phyloP scores from a whole-genome alignment of 352 stramenopile species.

The Globisporangium takayamanum region DNA sequence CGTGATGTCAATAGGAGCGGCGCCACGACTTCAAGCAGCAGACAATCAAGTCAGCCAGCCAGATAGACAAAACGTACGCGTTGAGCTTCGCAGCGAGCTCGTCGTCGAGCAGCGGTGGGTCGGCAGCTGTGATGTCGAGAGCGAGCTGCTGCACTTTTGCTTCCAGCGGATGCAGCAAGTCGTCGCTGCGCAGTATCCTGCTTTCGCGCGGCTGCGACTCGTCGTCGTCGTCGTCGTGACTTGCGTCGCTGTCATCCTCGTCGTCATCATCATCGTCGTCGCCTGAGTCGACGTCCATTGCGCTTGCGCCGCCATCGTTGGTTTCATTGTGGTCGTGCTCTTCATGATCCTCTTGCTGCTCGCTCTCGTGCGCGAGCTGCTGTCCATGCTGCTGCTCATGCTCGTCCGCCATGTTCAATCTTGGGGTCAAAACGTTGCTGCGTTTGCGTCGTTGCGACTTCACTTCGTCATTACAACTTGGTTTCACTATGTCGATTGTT shows the following conservation, averaged over 20 bases:
- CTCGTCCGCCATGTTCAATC: not conserved
- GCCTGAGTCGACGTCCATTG: not conserved
- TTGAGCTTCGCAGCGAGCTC: conserved; percentile 69
- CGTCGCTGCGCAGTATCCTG: conserved; percentile 25
- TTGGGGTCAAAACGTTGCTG: not conserved
- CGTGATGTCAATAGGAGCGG: not conserved
- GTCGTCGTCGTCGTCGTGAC: conserved; percentile 4
- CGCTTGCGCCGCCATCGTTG: not conserved
- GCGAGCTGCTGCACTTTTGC: conserved; percentile 52
- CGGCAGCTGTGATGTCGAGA: conserved; percentile 49
- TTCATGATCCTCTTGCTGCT: not conserved
- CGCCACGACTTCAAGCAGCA: conserved; percentile 4
- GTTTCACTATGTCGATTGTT: not conserved
- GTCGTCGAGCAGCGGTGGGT: conserved; percentile 43
- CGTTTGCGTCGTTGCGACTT: not conserved
- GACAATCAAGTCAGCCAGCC: not conserved
- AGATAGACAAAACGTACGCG: conserved; percentile 32
- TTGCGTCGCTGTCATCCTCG: conserved; percentile 8
- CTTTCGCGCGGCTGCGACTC: conserved; percentile 17
- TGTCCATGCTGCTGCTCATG: not conserved
- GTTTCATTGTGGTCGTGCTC: not conserved
- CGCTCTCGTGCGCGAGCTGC: not conserved
- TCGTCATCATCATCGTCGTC: conserved; percentile 7
- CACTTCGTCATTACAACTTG: not conserved
- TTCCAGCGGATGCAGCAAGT: conserved; percentile 53